These are phyloP conservation scores for Corymbia citriodora DNA, from an alignment of 441 rosid species.

Conservation along the genomic window DNA sequence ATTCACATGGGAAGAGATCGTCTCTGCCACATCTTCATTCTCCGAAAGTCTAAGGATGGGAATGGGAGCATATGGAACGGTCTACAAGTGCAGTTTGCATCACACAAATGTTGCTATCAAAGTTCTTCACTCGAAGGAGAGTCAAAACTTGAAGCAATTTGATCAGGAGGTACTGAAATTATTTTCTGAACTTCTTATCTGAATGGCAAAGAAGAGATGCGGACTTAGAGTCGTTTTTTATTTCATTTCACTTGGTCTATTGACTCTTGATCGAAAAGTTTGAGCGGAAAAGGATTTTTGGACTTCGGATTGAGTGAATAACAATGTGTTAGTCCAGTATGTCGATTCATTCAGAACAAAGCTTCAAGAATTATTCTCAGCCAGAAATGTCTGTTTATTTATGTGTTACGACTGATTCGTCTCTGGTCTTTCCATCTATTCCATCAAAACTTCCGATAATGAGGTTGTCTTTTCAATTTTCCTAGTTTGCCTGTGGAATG, in stretches of 20 bases:
- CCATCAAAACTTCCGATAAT: neutral
- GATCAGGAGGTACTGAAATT: conserved; percentile 58
- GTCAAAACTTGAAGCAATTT: conserved; percentile 48
- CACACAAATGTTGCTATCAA: conserved; percentile 79
- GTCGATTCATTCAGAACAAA: neutral
- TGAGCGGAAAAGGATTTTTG: neutral
- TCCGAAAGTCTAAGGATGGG: conserved; percentile 71
- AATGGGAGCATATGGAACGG: conserved; percentile 86
- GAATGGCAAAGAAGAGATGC: neutral
- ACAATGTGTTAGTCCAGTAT: neutral
- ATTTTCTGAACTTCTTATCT: neutral
- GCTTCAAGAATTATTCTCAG: neutral
- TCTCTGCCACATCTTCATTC: conserved; percentile 68
- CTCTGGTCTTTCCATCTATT: neutral
- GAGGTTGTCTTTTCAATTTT: neutral
- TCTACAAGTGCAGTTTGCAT: conserved; percentile 65
- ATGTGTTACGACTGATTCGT: neutral
- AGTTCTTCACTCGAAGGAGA: conserved; percentile 64
- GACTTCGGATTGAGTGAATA: neutral
- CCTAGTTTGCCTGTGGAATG: neutral
- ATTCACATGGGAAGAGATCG: conserved; percentile 76
- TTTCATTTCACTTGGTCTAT: neutral
- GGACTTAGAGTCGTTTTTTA: neutral
- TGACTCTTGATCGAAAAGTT: neutral
- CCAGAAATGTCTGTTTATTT: neutral